Evolutionary conservation across 352 stramenopile genomes (phyloP).

Genomic region (Globisporangium splendens): DNA sequence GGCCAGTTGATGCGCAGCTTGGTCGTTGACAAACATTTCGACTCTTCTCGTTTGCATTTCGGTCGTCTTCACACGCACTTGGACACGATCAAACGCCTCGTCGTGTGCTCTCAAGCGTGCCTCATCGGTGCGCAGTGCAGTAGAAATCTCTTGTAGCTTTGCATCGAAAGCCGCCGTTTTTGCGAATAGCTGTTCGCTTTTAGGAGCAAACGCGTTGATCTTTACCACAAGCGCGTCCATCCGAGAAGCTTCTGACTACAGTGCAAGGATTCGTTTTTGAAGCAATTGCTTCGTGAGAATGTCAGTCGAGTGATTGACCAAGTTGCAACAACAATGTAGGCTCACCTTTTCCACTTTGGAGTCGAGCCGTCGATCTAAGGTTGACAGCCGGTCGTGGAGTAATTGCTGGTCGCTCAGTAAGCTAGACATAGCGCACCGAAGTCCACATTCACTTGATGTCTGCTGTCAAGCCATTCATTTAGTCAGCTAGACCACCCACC

Average conservation of each 20-base stretch:
- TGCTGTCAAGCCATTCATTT: too few species aligned
- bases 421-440: too few species aligned
- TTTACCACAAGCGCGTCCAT: conserved; percentile 47
- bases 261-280: neutral
- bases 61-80: neutral
- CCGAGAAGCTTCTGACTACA: conserved; percentile 40
- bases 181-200: conserved; percentile 25
- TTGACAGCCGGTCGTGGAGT: conserved; percentile 39
- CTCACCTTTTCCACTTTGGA: conserved; percentile 76
- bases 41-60: neutral
- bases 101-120: conserved; percentile 1
- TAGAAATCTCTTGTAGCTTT: conserved; percentile 9
- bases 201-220: conserved; percentile 52
- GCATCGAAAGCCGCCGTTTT: conserved; percentile 18
- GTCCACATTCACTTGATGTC: too few species aligned
- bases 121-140: neutral
- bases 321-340: too few species aligned
- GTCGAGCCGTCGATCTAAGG: conserved; percentile 36
- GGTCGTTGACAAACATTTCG: neutral
- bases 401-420: conserved; percentile 45
- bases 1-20: neutral
- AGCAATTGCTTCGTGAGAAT: neutral
- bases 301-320: neutral
- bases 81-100: neutral
- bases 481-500: too few species aligned